Base-by-base conservation (phyloP, 2,329 filamentous ascomycete species). In the Cladosporium halotolerans region DNA sequence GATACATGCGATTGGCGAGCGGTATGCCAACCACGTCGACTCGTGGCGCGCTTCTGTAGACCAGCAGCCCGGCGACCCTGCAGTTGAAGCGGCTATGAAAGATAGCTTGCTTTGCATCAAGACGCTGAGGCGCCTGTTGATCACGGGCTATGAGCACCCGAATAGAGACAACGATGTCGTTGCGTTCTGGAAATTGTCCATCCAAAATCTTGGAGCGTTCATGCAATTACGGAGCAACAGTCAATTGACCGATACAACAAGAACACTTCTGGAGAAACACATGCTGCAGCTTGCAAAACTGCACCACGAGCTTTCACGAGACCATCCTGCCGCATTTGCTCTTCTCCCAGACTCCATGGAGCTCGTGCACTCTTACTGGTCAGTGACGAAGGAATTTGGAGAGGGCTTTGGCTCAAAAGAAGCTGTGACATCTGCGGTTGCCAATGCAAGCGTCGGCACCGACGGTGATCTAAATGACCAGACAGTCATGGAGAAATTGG, bases 211-310 rank as follows among this genome's bases (percentile, higher is more conserved):
- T 58, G 84, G 83, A n/a, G 79, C 85, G 39, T 85, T 96, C 56
- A 79, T 95, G 34, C 73, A 73, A 14, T 45, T 60, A 10, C 41
- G 57, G 79, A 81, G 55, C 79, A 79, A 34, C 11, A 50, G 41
- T 4, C 55, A 57, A 39, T 47, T 60, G 2, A 40, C 54, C 9
- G 48, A 43, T 11, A 44, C 53, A 6, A 42, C 47, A 3, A 19
- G 18, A n/a, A 19, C 40, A 7, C 66, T 86, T 19, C 74, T 95
- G n/a, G 87, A 88, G 59, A 95, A 90, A 66, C 91, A 96, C 66
- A 76, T 96, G 2, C 73, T 96, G 40, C 91, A 97, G 66, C 85
- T 97, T 46, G 85, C 91, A 3, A 99, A 97, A 70, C 75, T 99
- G 3, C 93, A 97, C 67, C 78, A 95, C 38, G 85, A 89, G 53